Evolutionary conservation across 1,139 yeast genomes (phyloP), one percentile per base, ranked within the genome.

Genomic region (Tardiomyces blankii): DNA sequence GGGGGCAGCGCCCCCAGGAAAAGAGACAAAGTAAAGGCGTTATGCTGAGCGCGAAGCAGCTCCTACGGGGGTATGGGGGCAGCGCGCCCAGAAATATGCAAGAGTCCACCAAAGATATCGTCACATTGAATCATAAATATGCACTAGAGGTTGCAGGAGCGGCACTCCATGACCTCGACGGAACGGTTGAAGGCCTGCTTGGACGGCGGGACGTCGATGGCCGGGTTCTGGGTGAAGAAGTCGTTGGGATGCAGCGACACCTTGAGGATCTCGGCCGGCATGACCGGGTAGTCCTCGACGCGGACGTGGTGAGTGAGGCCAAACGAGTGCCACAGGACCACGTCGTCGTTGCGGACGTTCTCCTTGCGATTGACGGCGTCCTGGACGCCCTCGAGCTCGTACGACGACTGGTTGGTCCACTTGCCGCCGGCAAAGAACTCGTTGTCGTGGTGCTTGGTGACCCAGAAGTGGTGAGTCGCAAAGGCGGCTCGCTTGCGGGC

Each of bases 271-370:
- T 86, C 95, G 48, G 81, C 84, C 41, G 95, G 93, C 95, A 86
- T 86, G 51, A 86, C 93, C 46, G 95, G 95, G 83, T 84, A 86
- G 66, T 86, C 95, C 69, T 86, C 95, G 33, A 82, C 82, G 60
- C 89, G 77, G 19, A 16, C 19, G 88, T 55, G 74, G 60, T 81
- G 89, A 18, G 87, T 81, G 70, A 81, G 76, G 23, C 84, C 86
- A 61, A 81, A 59, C 44, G 87, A 80, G 48, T 84, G 82, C 86
- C 87, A 81, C 45, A 82, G 80, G 49, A 82, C 87, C 51, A 78
- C 61, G 57, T 82, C 87, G 19, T 79, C 79, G 61, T 82, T 73
- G 72, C 88, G 79, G 43, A 82, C 87, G 35, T 67, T 59, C 51
- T 81, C 87, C 44, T 64, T 64, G 51, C 82, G 79, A 56, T 75